Evolutionary conservation across 2,329 filamentous ascomycete species (phyloP).

Genomic region (Gliomastix tumulicola): DNA sequence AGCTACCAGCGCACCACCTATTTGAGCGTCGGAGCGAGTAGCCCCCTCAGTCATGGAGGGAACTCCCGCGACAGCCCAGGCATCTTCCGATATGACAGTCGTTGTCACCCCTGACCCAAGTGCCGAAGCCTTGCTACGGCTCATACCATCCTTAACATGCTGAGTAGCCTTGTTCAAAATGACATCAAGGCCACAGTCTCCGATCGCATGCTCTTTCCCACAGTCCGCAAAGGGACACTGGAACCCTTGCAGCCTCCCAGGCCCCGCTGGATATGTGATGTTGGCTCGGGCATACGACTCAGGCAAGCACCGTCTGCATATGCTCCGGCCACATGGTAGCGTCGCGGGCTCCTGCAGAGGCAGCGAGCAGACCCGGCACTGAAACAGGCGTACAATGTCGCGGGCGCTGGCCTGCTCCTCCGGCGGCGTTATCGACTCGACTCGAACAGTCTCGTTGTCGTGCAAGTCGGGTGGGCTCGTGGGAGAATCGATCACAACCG

Average conservation of each 20-base stretch:
- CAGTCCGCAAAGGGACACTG: slow-evolving; percentile 66
- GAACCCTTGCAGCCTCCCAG: slow-evolving; percentile 62
- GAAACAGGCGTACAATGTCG: slow-evolving; percentile 58
- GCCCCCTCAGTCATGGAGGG: slow-evolving; percentile 5
- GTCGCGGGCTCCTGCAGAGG: slow-evolving; percentile 64
- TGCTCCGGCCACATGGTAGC: slow-evolving; percentile 71
- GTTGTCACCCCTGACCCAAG: slow-evolving; percentile 20
- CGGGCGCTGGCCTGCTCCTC: slow-evolving; percentile 11
- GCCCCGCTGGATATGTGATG: slow-evolving; percentile 70
- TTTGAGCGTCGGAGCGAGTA: slow-evolving; percentile 29
- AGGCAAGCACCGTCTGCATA: slow-evolving; percentile 73
- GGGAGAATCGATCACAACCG: slow-evolving; percentile 10
- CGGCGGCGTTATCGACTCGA: slow-evolving; percentile 2
- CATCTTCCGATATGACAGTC: slow-evolving; percentile 16
- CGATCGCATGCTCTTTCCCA: slow-evolving; percentile 62
- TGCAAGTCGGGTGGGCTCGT: slow-evolving; percentile 1
- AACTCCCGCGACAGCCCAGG: slow-evolving; percentile 25
- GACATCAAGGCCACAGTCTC: slow-evolving; percentile 73
- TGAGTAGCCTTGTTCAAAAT: slow-evolving; percentile 66
- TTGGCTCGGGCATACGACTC: slow-evolving; percentile 55
- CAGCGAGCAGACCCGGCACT: slow-evolving; percentile 68
- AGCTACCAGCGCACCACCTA: slow-evolving; percentile 55
- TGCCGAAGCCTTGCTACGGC: slow-evolving; percentile 24
- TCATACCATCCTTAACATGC: slow-evolving; percentile 47
- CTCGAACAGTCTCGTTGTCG: neutral